Base-by-base conservation (phyloP, 768 basidiomycete genomes). In the Podaxis pistillaris region DNA sequence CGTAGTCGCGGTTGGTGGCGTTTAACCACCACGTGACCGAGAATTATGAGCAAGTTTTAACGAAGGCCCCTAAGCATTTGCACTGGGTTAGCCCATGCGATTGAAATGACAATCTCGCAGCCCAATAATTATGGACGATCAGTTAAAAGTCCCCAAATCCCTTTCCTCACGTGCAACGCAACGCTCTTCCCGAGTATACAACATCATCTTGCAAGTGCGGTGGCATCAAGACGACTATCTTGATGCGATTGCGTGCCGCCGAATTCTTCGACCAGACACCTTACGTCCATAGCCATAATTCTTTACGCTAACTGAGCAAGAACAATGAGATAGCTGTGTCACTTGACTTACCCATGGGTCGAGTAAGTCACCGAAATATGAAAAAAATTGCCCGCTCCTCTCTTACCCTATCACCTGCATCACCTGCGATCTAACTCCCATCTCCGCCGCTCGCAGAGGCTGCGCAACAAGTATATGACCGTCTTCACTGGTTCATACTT, bases 261-360 rank as follows among this genome's bases (percentile, higher is more conserved):
- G 57, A 50, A 47, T 49, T 9, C 57, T 19, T 28, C 7, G 4
- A 30, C 19, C 28, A 28, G 46, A 33, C 17, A 49, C 12, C 15
- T 58, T 58, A 49, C 46, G 57, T 58, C 57, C 28, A 28, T 47
- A 58, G 15, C 17, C 40, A 41, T 41, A 41, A 41, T 5, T 41
- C 5, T 19, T 46, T 3, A 19, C 44, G 44, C 44, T 19, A 6
- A 46, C n/a, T 19, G 19, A 7, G 17, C 44, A 19, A n/a, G 44
- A 19, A n/a, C 44, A 46, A 8, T 17, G 19, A 46, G 19, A 46
- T 46, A 33, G 33, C 33, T 33, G 33, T 33, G 33, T 33, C 33
- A 33, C 33, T 33, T 33, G 33, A 33, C 33, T 33, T 1, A 33
- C 33, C 33, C 33, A 33, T 33, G 33, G 33, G 33, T 33, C 33